Conservation (phyloP, 257 asterid species). For the Solanum chiquidenum region DNA sequence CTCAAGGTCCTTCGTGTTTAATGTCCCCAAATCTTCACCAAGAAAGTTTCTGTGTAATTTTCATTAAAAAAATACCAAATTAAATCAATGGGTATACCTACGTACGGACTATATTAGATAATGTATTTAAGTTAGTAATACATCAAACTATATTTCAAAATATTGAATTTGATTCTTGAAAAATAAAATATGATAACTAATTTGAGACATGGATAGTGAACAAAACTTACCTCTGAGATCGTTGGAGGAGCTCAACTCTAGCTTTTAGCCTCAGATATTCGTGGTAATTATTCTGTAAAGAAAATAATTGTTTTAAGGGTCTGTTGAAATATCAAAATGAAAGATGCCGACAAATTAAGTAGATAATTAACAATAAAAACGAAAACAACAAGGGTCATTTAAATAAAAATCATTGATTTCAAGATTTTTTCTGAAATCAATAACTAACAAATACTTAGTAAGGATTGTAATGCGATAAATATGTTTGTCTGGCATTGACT, state of each 20-base stretch:
- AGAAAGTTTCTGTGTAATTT: constrained; percentile 13
- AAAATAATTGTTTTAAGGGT: not conserved
- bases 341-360: not conserved
- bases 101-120: not conserved
- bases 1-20: constrained; percentile 20
- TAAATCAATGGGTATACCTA: not conserved
- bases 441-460: not conserved
- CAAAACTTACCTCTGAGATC: constrained; percentile 18
- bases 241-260: constrained; percentile 25
- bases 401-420: no score
- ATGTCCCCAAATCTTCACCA: constrained; percentile 20
- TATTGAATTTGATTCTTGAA: not conserved
- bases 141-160: not conserved
- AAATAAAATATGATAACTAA: not conserved
- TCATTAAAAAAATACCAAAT: not conserved
- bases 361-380: not conserved
- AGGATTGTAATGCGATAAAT: not conserved
- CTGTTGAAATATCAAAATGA: not conserved
- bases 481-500: not conserved
- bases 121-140: not conserved
- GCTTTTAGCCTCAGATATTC: constrained; percentile 28
- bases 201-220: not conserved
- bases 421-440: no score
- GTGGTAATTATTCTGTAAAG: constrained; percentile 13
- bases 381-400: not conserved